Percentiles rank a stretch among this genome's conserved stretches.
Conservation (phyloP, 345 rosid genomes). For the Ceriops zippeliana region DNA sequence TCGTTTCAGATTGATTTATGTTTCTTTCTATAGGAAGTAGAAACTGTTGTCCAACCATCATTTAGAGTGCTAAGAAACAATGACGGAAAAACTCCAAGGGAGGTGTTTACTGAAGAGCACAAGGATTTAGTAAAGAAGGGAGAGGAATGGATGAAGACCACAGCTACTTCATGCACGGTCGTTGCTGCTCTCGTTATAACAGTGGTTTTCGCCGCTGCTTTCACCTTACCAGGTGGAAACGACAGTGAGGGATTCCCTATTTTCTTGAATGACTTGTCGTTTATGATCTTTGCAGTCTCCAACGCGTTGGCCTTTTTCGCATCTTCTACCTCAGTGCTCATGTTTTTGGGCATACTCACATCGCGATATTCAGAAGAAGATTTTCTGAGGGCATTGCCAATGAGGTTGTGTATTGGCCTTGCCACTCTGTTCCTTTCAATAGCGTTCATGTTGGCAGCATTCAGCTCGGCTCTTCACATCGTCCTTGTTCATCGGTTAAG, state of each 20-base stretch:
- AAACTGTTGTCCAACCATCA: neutral
- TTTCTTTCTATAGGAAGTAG: neutral
- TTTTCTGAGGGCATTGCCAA: neutral
- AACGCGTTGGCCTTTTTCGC: neutral
- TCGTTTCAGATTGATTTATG: neutral
- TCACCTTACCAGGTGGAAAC: neutral
- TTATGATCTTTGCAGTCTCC: neutral
- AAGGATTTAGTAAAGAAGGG: neutral
- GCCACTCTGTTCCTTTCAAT: neutral
- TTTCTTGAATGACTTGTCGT: neutral
- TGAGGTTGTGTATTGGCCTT: neutral
- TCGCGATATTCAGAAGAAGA: neutral
- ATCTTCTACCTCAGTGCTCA: neutral
- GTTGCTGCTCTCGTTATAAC: constrained; percentile 6
- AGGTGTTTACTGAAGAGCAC: constrained; percentile 1
- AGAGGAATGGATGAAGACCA: constrained; percentile 3
- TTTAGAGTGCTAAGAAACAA: neutral
- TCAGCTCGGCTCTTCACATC: neutral
- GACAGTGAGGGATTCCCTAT: neutral
- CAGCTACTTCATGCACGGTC: neutral
- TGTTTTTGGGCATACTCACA: constrained; percentile 9
- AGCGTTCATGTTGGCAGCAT: neutral
- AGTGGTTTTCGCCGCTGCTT: neutral
- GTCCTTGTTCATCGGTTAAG: neutral
- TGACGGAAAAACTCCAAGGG: neutral